Evolutionary conservation across 768 basidiomycete genomes (phyloP), one percentile per base, ranked within the genome.

Genomic region (Leccinum arenicola): DNA sequence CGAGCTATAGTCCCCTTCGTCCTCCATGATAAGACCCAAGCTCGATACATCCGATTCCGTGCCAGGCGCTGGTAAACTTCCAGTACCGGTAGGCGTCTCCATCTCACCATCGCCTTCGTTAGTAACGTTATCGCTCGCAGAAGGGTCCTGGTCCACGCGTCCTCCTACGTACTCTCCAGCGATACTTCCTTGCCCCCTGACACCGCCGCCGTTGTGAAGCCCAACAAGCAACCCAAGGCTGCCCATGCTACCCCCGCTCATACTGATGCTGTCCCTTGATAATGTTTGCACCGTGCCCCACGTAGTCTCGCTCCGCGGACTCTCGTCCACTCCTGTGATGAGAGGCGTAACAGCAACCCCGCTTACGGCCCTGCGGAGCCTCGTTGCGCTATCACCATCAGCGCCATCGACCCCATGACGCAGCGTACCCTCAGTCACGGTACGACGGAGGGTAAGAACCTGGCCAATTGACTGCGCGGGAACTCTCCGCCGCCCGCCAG

Each of bases 241-340:
- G 50, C 56, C 40, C 64, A 73, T 64, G 23, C 70, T 70, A 12
- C 62, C 64, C 25, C 60, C 68, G 36, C 59, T 40, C 38, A 40
- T 40, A 40, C 17, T 61, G 47, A 64, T 40, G 54, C 61, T 65
- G 45, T 53, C 54, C 36, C 45, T 23, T 63, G 71, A 64, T 15
- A 63, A 55, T 3, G 75, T 67, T 6, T 62, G 67, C 2, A 73
- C 65, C n/a, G 74, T 75, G 40, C 74, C 74, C 74, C 74, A 75
- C 2, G 74, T 75, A 17, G 73, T 73, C 59, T 69, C 72, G 58
- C 72, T 74, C 55, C 72, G 63, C 10, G 72, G 73, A 9, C 71
- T 74, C 23, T 69, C 71, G 51, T 59, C 25, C 56, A 61, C 67
- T 5, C 56, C 54, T 0, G 51, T 53, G 38, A 40, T 15, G n/a